Percentiles rank a stretch among this genome's conserved stretches.
Conservation (phyloP, 192 early-diverging fungal species). For the Coemansia reversa region DNA sequence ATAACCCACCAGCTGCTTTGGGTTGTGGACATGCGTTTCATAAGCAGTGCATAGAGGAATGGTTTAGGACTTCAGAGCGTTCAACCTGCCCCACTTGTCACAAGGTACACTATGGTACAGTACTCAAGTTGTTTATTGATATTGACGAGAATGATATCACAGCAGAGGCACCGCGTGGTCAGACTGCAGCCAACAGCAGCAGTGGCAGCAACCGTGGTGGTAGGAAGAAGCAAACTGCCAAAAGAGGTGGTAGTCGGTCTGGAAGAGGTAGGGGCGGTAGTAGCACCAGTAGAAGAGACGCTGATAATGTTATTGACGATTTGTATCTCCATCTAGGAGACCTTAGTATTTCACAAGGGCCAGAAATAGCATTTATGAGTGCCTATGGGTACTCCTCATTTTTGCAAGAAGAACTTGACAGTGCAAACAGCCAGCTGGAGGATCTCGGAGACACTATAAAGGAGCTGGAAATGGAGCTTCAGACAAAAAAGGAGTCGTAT, state of each 20-base stretch:
- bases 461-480: neutral
- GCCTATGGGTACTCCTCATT: neutral
- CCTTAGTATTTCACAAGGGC: neutral
- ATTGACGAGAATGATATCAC: conserved; percentile 2
- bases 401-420: neutral
- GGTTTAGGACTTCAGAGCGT: neutral
- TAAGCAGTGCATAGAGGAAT: conserved; percentile 12
- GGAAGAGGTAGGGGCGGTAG: neutral
- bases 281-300: too few species aligned
- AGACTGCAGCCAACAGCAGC: neutral
- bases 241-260: neutral
- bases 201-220: neutral
- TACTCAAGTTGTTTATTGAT: conserved; percentile 3
- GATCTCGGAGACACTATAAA: neutral
- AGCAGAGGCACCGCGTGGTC: neutral
- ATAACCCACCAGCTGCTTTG: conserved; percentile 9
- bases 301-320: neutral
- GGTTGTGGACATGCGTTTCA: conserved; percentile 29
- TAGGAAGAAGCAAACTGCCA: neutral
- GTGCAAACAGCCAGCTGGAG: neutral
- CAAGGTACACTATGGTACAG: neutral
- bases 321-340: neutral
- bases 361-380: neutral
- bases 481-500: conserved; percentile 1
- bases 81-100: conserved; percentile 15